phyloP scores from a whole-genome alignment of 1,284 basidiomycete genomes.

The Trametes versicolor region DNA sequence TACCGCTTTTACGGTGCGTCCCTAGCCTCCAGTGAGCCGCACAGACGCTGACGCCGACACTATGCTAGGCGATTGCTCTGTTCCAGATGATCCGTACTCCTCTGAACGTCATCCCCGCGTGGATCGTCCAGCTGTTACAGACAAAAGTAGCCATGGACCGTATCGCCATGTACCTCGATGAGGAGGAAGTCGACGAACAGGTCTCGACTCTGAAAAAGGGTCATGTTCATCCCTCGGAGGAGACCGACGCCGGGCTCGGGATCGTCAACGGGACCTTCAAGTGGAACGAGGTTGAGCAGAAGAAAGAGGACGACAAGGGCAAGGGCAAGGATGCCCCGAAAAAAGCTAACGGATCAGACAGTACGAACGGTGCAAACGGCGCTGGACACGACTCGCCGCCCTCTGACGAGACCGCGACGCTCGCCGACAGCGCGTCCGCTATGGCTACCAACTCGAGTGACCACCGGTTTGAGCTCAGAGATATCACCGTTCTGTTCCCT shows the following conservation, averaged over 20 bases:
- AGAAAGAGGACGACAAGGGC: conserved; percentile 45
- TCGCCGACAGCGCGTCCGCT: conserved; percentile 34
- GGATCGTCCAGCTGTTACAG: conserved; percentile 69
- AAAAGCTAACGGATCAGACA: conserved; percentile 5
- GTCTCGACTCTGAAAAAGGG: conserved; percentile 50
- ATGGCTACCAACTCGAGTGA: conserved; percentile 43
- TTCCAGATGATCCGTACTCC: conserved; percentile 80
- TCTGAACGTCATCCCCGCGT: conserved; percentile 74
- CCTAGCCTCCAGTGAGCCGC: neutral
- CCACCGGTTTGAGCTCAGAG: conserved; percentile 68
- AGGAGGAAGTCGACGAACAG: conserved; percentile 72
- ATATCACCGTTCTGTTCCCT: conserved; percentile 76
- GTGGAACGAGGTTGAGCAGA: conserved; percentile 71
- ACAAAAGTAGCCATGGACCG: conserved; percentile 82
- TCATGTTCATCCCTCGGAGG: conserved; percentile 37
- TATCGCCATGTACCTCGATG: conserved; percentile 82
- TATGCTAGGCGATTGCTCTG: conserved; percentile 68
- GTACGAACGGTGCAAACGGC: conserved; percentile 7
- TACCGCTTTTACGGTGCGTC: conserved; percentile 74
- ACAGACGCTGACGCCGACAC: conserved; percentile 10
- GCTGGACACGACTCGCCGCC: conserved; percentile 2
- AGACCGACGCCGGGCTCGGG: conserved; percentile 60
- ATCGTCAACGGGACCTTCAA: conserved; percentile 73
- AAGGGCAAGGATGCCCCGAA: conserved; percentile 38
- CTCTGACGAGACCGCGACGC: conserved; percentile 39